phyloP scores from a whole-genome alignment of 768 basidiomycete genomes.

The Termitomyces sp. region DNA sequence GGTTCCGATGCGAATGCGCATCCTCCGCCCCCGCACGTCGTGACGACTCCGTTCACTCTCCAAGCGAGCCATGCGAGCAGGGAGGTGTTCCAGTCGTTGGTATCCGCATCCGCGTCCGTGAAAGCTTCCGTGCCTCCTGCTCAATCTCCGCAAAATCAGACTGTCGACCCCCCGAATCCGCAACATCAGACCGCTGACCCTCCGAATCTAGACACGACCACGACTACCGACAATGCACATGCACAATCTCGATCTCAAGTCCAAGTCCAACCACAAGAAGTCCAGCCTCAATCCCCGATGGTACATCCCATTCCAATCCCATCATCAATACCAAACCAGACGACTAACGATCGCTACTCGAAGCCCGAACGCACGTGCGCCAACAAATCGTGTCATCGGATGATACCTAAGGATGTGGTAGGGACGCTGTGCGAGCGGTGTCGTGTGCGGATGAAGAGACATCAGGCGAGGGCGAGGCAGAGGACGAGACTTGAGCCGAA shows the following conservation, averaged over 20 bases:
- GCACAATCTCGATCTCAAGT: too few species aligned
- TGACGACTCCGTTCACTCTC: not conserved
- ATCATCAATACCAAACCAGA: not conserved
- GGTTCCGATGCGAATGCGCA: not conserved
- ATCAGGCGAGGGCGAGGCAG: slow-evolving; percentile 38
- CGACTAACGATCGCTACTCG: not conserved
- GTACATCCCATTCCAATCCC: not conserved
- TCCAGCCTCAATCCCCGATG: not conserved
- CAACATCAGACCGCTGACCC: not conserved
- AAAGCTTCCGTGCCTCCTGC: not conserved
- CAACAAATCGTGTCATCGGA: slow-evolving; percentile 38
- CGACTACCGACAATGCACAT: not conserved
- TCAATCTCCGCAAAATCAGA: not conserved
- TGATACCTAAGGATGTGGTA: slow-evolving; percentile 18
- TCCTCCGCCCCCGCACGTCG: not conserved
- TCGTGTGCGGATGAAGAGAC: slow-evolving; percentile 40
- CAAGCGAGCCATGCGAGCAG: not conserved
- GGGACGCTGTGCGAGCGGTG: slow-evolving; percentile 43
- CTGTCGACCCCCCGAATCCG: not conserved
- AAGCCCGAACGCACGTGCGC: slow-evolving; percentile 20
- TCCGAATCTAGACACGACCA: not conserved
- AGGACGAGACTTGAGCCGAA: slow-evolving; percentile 42
- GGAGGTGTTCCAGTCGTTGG: not conserved
- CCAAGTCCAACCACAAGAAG: not conserved
- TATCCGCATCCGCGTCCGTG: not conserved